Percentiles rank a stretch among this genome's conserved stretches.
Conservation (phyloP, 164 flowering plant species). For the Piper longum region DNA sequence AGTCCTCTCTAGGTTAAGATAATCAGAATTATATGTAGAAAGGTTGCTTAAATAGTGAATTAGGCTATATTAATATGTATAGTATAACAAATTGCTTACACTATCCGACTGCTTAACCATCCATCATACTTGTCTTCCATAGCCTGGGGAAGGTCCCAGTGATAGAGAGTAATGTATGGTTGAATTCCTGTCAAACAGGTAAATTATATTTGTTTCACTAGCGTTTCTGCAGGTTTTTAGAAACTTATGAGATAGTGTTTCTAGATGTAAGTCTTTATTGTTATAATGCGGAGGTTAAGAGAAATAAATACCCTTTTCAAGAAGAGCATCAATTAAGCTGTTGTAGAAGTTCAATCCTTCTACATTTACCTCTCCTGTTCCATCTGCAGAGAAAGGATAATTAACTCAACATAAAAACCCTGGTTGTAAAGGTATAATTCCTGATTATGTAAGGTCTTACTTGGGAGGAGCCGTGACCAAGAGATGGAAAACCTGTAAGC, state of each 20-base stretch:
- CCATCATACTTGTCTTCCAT: slow-evolving; percentile 79
- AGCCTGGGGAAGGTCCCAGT: slow-evolving; percentile 89
- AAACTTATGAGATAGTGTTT: neutral
- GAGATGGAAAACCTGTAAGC: slow-evolving; percentile 88
- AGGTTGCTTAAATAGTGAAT: neutral
- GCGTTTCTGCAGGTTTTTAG: neutral
- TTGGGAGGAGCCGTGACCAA: slow-evolving; percentile 84
- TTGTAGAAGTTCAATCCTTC: slow-evolving; percentile 74
- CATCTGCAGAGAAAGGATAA: slow-evolving; percentile 29
- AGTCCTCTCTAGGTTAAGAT: slow-evolving; percentile 47
- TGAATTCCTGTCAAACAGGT: slow-evolving; percentile 43
- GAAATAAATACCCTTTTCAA: slow-evolving; percentile 43
- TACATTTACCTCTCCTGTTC: slow-evolving; percentile 63
- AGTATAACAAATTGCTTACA: slow-evolving; percentile 28
- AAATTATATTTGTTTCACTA: neutral
- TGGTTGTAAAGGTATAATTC: too few species aligned
- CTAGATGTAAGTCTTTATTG: neutral
- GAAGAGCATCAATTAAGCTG: slow-evolving; percentile 60
- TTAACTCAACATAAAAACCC: too few species aligned
- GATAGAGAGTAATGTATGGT: slow-evolving; percentile 74
- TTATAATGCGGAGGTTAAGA: neutral
- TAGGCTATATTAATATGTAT: neutral
- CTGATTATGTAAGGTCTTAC: slow-evolving; percentile 23
- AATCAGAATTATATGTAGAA: neutral
- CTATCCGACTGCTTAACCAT: slow-evolving; percentile 45